Evolutionary conservation across 208 protist genomes (phyloP).

Genomic region (Acanthamoeba castellanii): DNA sequence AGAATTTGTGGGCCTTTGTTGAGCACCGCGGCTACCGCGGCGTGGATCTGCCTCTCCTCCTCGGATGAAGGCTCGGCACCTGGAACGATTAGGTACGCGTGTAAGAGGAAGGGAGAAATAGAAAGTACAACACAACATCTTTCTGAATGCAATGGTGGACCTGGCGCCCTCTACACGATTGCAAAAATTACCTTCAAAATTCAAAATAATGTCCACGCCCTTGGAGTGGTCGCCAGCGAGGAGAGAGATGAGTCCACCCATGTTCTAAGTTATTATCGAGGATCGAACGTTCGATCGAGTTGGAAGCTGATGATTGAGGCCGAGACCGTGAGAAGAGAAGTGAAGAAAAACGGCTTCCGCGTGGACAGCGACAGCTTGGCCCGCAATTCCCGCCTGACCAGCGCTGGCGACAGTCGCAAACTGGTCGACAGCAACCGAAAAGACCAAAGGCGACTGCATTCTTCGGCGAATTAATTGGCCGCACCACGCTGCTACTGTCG

Average conservation of each 20-base stretch:
- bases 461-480: constrained; percentile 10
- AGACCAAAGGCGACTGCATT: no score
- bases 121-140: background rate
- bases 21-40: constrained; percentile 78
- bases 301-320: background rate
- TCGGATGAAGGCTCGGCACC: constrained; percentile 83
- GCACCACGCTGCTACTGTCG: no score
- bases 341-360: background rate
- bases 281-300: background rate
- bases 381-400: no score
- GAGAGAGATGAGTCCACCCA: constrained; percentile 64
- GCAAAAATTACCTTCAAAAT: constrained; percentile 64
- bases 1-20: constrained; percentile 80
- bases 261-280: background rate
- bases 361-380: no score
- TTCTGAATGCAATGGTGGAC: background rate
- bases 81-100: background rate
- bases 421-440: no score
- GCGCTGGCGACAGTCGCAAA: no score
- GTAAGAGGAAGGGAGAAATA: background rate
- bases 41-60: constrained; percentile 81
- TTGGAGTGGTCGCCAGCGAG: constrained; percentile 34
- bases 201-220: constrained; percentile 67
- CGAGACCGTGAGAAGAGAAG: background rate
- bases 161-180: background rate